Conservation (phyloP, 2,329 filamentous ascomycete genomes). For the Verruconis gallopava region DNA sequence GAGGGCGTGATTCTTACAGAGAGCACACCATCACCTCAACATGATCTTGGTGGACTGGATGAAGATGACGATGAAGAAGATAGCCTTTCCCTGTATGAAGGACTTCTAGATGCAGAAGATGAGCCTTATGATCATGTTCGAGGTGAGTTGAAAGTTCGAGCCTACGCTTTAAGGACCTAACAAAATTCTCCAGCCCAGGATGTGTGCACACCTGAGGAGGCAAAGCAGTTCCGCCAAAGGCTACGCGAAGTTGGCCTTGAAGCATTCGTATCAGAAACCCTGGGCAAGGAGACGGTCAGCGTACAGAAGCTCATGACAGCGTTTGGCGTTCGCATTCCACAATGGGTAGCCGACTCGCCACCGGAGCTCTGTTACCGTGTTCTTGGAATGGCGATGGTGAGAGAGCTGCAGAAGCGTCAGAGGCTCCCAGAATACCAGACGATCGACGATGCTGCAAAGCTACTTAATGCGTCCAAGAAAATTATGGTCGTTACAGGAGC, state of each 20-base stretch:
- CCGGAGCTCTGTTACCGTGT: constrained; percentile 48
- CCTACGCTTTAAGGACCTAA: constrained; percentile 20
- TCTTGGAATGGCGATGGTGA: constrained; percentile 62
- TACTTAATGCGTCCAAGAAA: constrained; percentile 63
- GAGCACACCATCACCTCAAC: neutral
- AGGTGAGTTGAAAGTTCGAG: constrained; percentile 20
- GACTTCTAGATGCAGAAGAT: constrained; percentile 13
- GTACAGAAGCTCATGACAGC: constrained; percentile 77
- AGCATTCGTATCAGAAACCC: constrained; percentile 60
- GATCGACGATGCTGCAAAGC: constrained; percentile 69
- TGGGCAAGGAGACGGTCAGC: constrained; percentile 55
- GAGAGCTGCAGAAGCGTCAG: constrained; percentile 68
- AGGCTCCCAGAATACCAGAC: constrained; percentile 73
- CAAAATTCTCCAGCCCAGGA: constrained; percentile 17
- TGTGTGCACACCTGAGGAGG: constrained; percentile 37
- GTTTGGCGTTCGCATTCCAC: constrained; percentile 64
- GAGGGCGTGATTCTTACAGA: neutral
- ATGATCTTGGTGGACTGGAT: neutral
- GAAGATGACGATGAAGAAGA: constrained; percentile 16
- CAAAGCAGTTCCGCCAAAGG: constrained; percentile 52
- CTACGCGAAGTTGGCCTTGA: constrained; percentile 66
- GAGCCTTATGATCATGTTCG: constrained; percentile 22
- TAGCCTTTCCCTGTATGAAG: constrained; percentile 17
- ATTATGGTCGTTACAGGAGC: constrained; percentile 92
- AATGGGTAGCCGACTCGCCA: constrained; percentile 54